Evolutionary conservation across 2,329 filamentous ascomycete genomes (phyloP), one percentile per base, ranked within the genome.

Genomic region (Elsinoe arachidis): DNA sequence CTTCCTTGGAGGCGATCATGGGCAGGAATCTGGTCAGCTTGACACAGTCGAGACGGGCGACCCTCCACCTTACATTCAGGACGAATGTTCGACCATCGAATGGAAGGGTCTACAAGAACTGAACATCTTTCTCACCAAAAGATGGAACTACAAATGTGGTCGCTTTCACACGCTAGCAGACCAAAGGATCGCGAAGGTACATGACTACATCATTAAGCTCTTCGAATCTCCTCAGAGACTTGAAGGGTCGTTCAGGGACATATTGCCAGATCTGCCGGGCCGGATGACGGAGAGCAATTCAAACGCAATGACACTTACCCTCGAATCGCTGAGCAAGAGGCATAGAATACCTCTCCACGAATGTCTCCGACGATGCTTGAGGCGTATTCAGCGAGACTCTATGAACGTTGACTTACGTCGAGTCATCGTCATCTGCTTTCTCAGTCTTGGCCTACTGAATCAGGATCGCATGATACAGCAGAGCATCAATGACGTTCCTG

Each of bases 11-110:
- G 60, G 62, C 61, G 26, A 61, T 41, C 63, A 61, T 60, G 60
- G 49, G 63, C 58, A 64, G 58, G 59, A 55, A 62, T 58, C 61
- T 65, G 69, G 67, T 5, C 26, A 30, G 26, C 26, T 9, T 7
- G 26, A 30, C 26, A 30, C 26, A 30, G 26, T 30, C 26, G 26
- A 30, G 26, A 2, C 7, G 26, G 26, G 26, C 7, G 26, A 30
- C 7, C 26, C 26, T 68, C 65, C 61, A 64, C 60, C 41, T 61
- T 59, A 26, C 35, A 34, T 51, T 33, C 46, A 23, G 26, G 9
- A 44, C 2, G 12, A 12, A 3, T 14, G 30, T 9, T 23, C 14
- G 35, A 30, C 30, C 15, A 56, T 47, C n/a, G 30, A 26, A 26
- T 33, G 21, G 58, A 3, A 38, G 38, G 53, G 30, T 49, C 33